Percentiles rank a stretch among this genome's conserved stretches.
phyloP scores from a whole-genome alignment of 768 basidiomycete genomes.

The Pleurotus citrinopileatus region DNA sequence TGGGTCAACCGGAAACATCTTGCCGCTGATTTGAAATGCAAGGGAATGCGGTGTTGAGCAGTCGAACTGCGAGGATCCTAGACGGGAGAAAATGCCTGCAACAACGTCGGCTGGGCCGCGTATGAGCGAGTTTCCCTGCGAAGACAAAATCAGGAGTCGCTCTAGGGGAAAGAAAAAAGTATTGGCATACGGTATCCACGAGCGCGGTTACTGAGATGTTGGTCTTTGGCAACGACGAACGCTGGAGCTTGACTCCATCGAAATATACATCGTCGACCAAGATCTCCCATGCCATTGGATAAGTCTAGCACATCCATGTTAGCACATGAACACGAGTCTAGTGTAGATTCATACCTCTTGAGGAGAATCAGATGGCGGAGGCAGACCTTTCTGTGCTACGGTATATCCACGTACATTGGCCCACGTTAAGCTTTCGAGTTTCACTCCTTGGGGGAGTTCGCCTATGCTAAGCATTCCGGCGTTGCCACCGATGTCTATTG shows the following conservation, averaged over 20 bases:
- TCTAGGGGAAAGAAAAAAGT: background rate
- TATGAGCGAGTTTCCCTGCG: conserved; percentile 72
- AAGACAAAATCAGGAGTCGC: background rate
- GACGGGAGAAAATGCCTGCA: conserved; percentile 34
- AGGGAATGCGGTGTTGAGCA: conserved; percentile 63
- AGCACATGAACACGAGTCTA: conserved; percentile 3
- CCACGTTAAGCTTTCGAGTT: conserved; percentile 57
- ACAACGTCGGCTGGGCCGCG: conserved; percentile 73
- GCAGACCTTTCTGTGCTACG: conserved; percentile 47
- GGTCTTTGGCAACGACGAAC: conserved; percentile 46
- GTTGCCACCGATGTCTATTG: conserved; percentile 67
- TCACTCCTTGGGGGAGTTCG: conserved; percentile 51
- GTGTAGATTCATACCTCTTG: conserved; percentile 47
- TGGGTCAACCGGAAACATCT: conserved; percentile 70
- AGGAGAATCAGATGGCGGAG: conserved; percentile 52
- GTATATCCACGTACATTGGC: conserved; percentile 58
- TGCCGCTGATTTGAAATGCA: conserved; percentile 66
- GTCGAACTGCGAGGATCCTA: conserved; percentile 42
- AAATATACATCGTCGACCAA: conserved; percentile 69
- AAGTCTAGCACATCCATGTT: conserved; percentile 36
- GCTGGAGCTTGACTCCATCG: conserved; percentile 58
- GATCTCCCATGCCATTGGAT: conserved; percentile 72
- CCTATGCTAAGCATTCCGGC: conserved; percentile 66
- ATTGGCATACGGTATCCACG: conserved; percentile 60
- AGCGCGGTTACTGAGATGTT: conserved; percentile 59